A percentile compares a stretch with the other conserved stretches of the same genome.
These are phyloP conservation scores for Nicotiana knightiana DNA, from an alignment of 257 asterid genomes.

Conservation along the genomic window DNA sequence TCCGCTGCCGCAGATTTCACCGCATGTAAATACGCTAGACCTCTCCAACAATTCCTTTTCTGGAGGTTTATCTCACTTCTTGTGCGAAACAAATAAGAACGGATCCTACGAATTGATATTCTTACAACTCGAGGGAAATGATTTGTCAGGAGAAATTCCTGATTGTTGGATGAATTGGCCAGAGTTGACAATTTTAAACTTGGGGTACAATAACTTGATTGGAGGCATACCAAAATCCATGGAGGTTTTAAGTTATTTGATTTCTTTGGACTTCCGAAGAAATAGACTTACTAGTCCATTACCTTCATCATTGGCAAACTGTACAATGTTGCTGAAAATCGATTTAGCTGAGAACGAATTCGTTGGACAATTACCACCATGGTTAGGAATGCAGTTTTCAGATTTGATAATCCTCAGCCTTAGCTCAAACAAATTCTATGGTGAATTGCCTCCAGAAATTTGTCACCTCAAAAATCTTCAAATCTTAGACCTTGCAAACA, in stretches of 20 bases:
- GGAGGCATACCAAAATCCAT: constrained; percentile 27
- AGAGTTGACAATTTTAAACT: background rate
- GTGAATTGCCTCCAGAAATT: constrained; percentile 16
- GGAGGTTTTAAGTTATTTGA: background rate
- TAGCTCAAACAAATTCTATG: constrained; percentile 16
- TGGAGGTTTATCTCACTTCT: too few relatives aligned
- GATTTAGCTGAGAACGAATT: constrained; percentile 5
- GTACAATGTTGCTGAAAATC: too few relatives aligned
- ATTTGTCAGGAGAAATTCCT: constrained; percentile 19
- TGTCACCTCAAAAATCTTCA: constrained; percentile 16
- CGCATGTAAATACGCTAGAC: background rate
- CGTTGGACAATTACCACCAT: constrained; percentile 17
- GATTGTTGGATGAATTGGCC: constrained; percentile 24
- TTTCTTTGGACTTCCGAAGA: constrained; percentile 4
- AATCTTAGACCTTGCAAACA: constrained; percentile 24
- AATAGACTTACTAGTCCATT: constrained; percentile 13
- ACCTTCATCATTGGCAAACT: too few relatives aligned
- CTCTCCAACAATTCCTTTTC: too few relatives aligned
- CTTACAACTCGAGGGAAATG: constrained; percentile 20
- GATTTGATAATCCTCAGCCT: constrained; percentile 15
- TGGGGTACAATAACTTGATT: constrained; percentile 15
- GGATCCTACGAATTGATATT: background rate
- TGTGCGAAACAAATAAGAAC: background rate
- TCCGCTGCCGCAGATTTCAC: constrained; percentile 11
- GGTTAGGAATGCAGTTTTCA: constrained; percentile 16